Evolutionary conservation across 2,329 filamentous ascomycete species (phyloP).

Genomic region (Monosporascus sp.): DNA sequence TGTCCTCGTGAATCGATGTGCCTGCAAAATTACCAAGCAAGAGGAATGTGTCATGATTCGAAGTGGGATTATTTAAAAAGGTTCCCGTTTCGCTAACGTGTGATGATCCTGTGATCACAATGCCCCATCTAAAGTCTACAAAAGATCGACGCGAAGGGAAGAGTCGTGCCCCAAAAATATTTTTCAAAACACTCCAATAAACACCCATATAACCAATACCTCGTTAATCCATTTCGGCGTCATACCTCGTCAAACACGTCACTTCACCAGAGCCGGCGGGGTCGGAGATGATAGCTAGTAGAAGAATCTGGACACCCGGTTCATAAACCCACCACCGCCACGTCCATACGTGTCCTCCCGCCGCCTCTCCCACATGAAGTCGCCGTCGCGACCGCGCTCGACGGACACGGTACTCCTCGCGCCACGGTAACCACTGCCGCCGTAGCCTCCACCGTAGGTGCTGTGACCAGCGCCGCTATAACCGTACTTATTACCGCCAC

Average conservation of each 20-base stretch:
- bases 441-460: not conserved
- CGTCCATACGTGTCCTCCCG: constrained; percentile 29
- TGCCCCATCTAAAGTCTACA: too few species aligned
- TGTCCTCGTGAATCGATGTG: too few species aligned
- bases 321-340: constrained; percentile 28
- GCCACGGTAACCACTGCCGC: constrained; percentile 19
- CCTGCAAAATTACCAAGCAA: too few species aligned
- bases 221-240: not conserved
- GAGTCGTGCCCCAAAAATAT: too few species aligned
- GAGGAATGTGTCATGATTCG: too few species aligned
- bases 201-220: constrained; percentile 1
- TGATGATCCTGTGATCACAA: too few species aligned
- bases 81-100: too few species aligned
- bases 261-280: too few species aligned
- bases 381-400: constrained; percentile 28
- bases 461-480: not conserved
- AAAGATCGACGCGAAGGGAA: too few species aligned
- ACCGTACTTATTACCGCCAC: not conserved
- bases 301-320: constrained; percentile 37
- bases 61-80: too few species aligned
- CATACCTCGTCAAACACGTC: too few species aligned
- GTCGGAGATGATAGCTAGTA: constrained; percentile 20
- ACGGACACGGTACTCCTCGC: constrained; percentile 19
- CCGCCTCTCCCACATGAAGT: constrained; percentile 33
- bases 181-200: not conserved